Conservation (phyloP, 257 asterid species). For the Solanum pinnatisectum region DNA sequence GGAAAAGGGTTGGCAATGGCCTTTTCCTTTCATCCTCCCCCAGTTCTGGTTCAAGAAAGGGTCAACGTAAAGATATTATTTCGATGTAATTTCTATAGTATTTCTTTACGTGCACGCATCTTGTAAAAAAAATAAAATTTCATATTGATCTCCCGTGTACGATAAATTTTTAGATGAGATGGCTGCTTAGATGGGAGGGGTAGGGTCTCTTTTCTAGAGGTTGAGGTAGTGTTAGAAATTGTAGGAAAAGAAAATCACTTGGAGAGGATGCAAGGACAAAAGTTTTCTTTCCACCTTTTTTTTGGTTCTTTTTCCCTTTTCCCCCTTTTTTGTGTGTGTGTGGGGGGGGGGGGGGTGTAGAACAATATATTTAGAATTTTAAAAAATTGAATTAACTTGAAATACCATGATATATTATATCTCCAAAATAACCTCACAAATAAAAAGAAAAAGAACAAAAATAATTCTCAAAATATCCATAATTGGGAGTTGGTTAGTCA, state of each 20-base stretch:
- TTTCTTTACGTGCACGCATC: neutral
- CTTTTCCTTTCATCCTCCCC: constrained; percentile 4
- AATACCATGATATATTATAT: neutral
- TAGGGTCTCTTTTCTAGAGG: neutral
- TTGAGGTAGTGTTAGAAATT: neutral
- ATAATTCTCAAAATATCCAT: neutral
- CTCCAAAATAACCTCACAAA: neutral
- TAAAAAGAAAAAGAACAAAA: neutral
- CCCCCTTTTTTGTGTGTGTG: neutral
- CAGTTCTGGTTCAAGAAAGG: neutral
- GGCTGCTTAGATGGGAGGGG: neutral
- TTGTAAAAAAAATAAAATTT: neutral
- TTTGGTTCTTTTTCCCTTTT: neutral
- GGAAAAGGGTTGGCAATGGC: neutral
- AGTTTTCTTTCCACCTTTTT: neutral
- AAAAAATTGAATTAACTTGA: too few species aligned
- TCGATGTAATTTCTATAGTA: neutral
- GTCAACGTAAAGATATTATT: constrained; percentile 2
- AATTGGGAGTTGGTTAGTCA: neutral
- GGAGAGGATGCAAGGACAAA: neutral
- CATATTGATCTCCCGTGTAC: neutral
- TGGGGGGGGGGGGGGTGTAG: neutral
- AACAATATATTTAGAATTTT: neutral
- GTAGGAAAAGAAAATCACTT: neutral
- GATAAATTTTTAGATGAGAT: neutral